Evolutionary conservation across 169 alveolate species (phyloP).

Genomic region (Plasmodium coatneyi): DNA sequence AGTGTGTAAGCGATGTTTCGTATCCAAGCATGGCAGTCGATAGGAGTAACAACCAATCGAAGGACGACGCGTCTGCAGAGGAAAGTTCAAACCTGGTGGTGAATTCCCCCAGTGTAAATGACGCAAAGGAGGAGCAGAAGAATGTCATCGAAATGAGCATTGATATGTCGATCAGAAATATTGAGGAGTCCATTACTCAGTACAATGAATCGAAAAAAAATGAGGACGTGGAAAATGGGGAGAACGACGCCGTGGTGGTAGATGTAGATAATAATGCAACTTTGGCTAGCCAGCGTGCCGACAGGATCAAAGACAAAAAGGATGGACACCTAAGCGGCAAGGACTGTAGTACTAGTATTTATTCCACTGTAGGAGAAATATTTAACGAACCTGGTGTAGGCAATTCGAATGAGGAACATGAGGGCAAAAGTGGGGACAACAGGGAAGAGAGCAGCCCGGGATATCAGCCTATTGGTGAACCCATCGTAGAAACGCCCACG

Average conservation of each 20-base stretch:
- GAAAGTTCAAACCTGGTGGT: neutral
- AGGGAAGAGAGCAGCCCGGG: neutral
- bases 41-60: neutral
- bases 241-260: neutral
- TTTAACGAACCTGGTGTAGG: neutral
- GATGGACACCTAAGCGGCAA: neutral
- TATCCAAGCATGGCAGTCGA: neutral
- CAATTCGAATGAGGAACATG: neutral
- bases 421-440: neutral
- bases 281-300: neutral
- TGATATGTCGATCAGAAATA: neutral
- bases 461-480: neutral
- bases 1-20: neutral
- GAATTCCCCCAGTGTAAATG: neutral
- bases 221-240: neutral
- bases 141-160: neutral
- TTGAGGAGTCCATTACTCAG: constrained; percentile 6
- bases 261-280: neutral
- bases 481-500: no score
- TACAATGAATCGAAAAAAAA: constrained; percentile 4
- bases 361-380: neutral
- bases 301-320: neutral
- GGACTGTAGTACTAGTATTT: neutral
- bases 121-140: constrained; percentile 16
- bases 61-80: neutral